Evolutionary conservation across 2,329 filamentous ascomycete species (phyloP), one percentile per base, ranked within the genome.

Genomic region (Paraphoma sp.): DNA sequence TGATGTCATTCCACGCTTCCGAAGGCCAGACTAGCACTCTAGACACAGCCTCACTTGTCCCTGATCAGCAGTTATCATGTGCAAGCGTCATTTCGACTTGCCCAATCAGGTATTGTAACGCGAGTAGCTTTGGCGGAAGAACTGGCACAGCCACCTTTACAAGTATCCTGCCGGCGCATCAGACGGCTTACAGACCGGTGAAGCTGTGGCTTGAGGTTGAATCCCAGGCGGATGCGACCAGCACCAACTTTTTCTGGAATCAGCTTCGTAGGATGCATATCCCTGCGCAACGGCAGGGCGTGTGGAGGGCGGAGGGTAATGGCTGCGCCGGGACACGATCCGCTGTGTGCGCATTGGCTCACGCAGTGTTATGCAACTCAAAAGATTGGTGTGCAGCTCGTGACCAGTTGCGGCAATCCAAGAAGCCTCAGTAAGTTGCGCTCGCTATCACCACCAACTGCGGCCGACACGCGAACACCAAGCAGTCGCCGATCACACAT

Each of bases 1-100:
- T 51, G 48, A 51, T 51, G 48, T 36, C 41, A 44, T 51, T 51
- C 29, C 48, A 44, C 48, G 31, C 48, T 17, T 43, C 38, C 28
- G 38, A 33, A 10, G 46, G 17, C n/a, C 14, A 23, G 33, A 41
- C 47, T 14, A 30, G 23, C 14, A 38, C 4, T 23, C 14, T 38
- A 40, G 30, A 7, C 29, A 33, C 40, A 44, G 41, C 40, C 40
- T 44, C 48, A 36, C 30, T 28, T 50, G 36, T 43, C 40, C 40
- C 36, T 45, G 41, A 51, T 51, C 41, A 23, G 41, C 48, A 51
- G 6, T 45, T 44, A 16, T 44, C 41, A 50, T 38, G 47, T 42
- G 47, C 9, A 11, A 29, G 18, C 14, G 12, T 11, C 18, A 11
- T 17, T n/a, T n/a, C 4, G 33, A 31, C 47, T 31, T 49, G 23